Evolutionary conservation across 352 stramenopile genomes (phyloP), one percentile per base, ranked within the genome.

Genomic region (Pythium aristosporum): DNA sequence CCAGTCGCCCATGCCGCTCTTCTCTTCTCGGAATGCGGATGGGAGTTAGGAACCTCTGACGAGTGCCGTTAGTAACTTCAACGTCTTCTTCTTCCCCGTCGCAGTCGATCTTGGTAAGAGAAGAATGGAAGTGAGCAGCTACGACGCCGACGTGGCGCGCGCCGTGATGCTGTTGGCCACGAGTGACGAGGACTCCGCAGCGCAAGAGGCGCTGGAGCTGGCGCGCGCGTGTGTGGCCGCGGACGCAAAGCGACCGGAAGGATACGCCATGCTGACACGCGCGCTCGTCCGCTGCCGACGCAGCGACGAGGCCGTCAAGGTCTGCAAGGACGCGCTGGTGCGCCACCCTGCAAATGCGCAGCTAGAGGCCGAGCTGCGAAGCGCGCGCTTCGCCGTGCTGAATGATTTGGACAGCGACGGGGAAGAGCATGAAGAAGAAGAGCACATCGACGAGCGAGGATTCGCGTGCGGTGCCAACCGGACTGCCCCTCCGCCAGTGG

Each of bases 311-410:
- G 66, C 66, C 51, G 66, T 73, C 23, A 48, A 48, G 12, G 39
- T 43, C 20, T 70, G 57, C 55, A 69, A 69, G 32, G 30, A 25
- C 10, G 67, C 54, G n/a, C 55, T 92, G 54, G 67, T 66, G 50
- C 18, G 75, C 18, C 55, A 87, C 54, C 74, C 78, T 21, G 63
- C 56, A 8, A 70, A 77, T 52, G 51, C 43, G 15, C 66, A 82
- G 61, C 71, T 92, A 12, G 66, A 80, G 48, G 52, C 28, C 0
- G 65, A 66, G 28, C 67, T 92, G n/a, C 79, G 74, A 61, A 61
- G 67, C 32, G 79, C 83, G 54, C 77, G 83, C 41, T 65, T 92
- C 25, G 72, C 69, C 30, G 83, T 91, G 21, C 52, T 91, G 0
- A 73, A 85, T 49, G 56, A 72, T 47, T 61, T 88, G 54, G 71